These are phyloP conservation scores for Neurospora sp. DNA, from an alignment of 2,329 filamentous ascomycete species.

Conservation along the genomic window DNA sequence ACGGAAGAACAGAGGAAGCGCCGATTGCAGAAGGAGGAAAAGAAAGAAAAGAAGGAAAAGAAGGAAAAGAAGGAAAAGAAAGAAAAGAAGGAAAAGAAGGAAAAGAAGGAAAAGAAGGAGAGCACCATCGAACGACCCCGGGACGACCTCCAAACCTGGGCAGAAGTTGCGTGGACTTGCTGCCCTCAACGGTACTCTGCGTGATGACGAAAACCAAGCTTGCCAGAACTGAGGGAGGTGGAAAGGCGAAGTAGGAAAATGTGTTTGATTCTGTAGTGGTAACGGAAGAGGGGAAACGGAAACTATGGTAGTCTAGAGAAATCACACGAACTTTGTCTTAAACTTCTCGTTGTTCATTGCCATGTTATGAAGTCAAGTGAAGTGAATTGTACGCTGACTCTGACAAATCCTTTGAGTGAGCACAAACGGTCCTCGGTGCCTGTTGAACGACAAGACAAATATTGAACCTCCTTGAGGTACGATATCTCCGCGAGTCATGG, in stretches of 20 bases:
- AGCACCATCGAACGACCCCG: no score
- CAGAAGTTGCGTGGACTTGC: no score
- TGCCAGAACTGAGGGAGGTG: neutral
- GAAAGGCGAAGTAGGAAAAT: neutral
- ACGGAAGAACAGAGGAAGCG: constrained; percentile 58
- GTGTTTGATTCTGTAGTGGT: neutral
- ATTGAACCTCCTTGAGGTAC: neutral
- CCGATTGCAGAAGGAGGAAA: constrained; percentile 59
- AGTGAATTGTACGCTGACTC: neutral
- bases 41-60: neutral
- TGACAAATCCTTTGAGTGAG: neutral
- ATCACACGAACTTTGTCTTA: neutral
- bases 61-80: neutral
- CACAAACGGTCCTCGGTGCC: neutral
- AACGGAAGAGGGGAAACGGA: neutral
- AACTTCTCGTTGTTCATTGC: neutral
- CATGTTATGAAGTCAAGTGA: neutral
- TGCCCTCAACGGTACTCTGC: no score
- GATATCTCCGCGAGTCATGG: neutral
- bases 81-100: neutral
- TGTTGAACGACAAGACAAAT: neutral
- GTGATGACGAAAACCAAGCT: neutral
- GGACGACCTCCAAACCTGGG: no score
- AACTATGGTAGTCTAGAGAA: neutral
- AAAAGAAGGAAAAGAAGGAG: no score